Evolutionary conservation across 768 basidiomycete genomes (phyloP).

Genomic region (Candolleomyces efflorescens): DNA sequence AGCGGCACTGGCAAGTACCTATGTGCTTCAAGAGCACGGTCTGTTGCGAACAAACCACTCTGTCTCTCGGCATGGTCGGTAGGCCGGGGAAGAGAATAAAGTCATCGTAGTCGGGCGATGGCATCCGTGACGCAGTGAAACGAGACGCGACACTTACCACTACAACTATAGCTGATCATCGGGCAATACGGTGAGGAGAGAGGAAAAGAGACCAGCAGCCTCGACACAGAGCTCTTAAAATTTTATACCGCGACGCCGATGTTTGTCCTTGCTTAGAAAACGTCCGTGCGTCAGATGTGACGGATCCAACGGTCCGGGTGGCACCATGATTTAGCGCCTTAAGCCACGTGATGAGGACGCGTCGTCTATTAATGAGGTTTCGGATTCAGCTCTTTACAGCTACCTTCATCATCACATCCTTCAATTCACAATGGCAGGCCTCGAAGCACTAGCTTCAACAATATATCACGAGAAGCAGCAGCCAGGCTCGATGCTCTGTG

Average conservation of each 20-base stretch:
- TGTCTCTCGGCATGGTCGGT: slow-evolving; percentile 84
- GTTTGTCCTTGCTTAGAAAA: neutral
- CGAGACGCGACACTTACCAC: neutral
- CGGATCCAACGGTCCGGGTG: too few species aligned
- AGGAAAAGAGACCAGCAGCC: neutral
- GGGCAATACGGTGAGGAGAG: too few species aligned
- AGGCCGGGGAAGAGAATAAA: slow-evolving; percentile 90
- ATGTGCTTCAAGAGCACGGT: slow-evolving; percentile 50
- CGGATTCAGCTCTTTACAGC: neutral
- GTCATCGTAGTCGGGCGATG: slow-evolving; percentile 45
- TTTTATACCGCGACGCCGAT: neutral
- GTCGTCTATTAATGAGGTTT: neutral
- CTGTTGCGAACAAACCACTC: slow-evolving; percentile 75
- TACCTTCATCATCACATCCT: slow-evolving; percentile 1
- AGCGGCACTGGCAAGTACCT: slow-evolving; percentile 90
- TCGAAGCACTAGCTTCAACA: slow-evolving; percentile 46
- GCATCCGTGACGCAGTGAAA: neutral
- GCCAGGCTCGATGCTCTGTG: slow-evolving; percentile 77
- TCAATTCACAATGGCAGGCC: slow-evolving; percentile 45
- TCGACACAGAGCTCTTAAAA: neutral
- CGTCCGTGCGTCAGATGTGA: neutral
- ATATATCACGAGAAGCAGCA: slow-evolving; percentile 84
- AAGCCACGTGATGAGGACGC: slow-evolving; percentile 2
- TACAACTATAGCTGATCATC: neutral
- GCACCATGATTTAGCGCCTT: too few species aligned